Evolutionary conservation across 805 yeast species (phyloP).

Genomic region (Candida nemodendra): DNA sequence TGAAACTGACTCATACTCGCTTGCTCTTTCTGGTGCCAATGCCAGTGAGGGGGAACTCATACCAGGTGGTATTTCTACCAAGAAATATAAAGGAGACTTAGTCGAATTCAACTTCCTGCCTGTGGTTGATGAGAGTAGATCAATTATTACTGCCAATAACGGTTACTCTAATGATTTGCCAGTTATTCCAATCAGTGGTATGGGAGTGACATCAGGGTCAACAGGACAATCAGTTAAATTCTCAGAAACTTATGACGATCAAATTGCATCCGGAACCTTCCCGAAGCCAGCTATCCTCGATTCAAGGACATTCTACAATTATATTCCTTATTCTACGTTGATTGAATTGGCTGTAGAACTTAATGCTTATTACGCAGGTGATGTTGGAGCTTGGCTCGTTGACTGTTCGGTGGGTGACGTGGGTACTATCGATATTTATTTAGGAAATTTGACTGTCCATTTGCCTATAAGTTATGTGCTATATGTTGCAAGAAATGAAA

Average conservation of each 20-base stretch:
- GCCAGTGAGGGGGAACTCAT: slow-evolving; percentile 37
- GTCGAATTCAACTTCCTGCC: slow-evolving; percentile 52
- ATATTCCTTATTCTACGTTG: slow-evolving; percentile 55
- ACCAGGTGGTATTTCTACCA: slow-evolving; percentile 58
- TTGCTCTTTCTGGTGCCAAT: slow-evolving; percentile 35
- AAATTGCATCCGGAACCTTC: slow-evolving; percentile 35
- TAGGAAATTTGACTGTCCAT: slow-evolving; percentile 51
- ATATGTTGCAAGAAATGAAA: slow-evolving; percentile 36
- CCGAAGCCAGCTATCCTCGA: slow-evolving; percentile 59
- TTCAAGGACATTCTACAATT: slow-evolving; percentile 47
- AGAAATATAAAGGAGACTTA: slow-evolving; percentile 45
- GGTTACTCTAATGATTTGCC: slow-evolving; percentile 31
- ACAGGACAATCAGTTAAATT: slow-evolving; percentile 28
- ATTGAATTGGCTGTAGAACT: slow-evolving; percentile 66
- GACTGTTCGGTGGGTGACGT: slow-evolving; percentile 52
- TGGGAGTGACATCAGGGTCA: slow-evolving; percentile 38
- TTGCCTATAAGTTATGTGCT: slow-evolving; percentile 52
- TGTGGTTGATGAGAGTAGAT: slow-evolving; percentile 22
- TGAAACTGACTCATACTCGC: slow-evolving; percentile 42
- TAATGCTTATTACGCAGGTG: slow-evolving; percentile 57
- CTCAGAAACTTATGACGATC: slow-evolving; percentile 38
- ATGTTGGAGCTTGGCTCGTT: slow-evolving; percentile 56
- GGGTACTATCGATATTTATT: slow-evolving; percentile 51
- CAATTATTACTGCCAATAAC: slow-evolving; percentile 6
- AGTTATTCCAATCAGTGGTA: slow-evolving; percentile 45